These are phyloP conservation scores for Debaryomyces prosopidis DNA, from an alignment of 805 yeast species.

Conservation along the genomic window DNA sequence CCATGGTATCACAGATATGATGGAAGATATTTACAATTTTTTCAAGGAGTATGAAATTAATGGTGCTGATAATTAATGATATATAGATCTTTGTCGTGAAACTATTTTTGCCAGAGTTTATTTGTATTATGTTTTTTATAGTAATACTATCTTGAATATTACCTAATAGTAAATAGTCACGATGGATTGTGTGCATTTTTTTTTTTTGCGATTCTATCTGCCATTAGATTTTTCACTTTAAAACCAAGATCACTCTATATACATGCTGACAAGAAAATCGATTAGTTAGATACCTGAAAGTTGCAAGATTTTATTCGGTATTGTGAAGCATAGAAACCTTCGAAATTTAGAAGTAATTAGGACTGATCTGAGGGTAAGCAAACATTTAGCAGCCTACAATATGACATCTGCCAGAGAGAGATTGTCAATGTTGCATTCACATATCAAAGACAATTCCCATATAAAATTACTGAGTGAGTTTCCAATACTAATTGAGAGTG, in stretches of 20 bases:
- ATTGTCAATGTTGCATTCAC: slow-evolving; percentile 18
- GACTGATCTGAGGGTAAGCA: background rate
- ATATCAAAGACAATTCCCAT: slow-evolving; percentile 8
- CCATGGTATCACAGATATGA: slow-evolving; percentile 57
- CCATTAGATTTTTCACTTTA: background rate
- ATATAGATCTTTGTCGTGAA: background rate
- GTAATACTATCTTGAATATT: background rate
- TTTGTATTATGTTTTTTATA: background rate
- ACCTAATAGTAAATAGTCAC: background rate
- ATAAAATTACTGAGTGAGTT: slow-evolving; percentile 12
- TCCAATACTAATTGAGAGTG: slow-evolving; percentile 15
- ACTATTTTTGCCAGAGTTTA: background rate
- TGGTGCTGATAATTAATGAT: slow-evolving; percentile 41
- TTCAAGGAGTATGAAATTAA: slow-evolving; percentile 44
- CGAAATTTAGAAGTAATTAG: too few relatives aligned
- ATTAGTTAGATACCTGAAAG: too few relatives aligned
- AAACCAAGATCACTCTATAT: background rate
- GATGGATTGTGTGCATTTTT: background rate
- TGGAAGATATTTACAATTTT: slow-evolving; percentile 52
- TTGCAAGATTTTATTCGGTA: too few relatives aligned
- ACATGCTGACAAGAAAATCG: too few relatives aligned
- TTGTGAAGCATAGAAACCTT: too few relatives aligned
- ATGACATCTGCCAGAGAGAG: slow-evolving; percentile 12
- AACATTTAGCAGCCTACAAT: background rate
- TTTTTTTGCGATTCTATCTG: background rate